Conservation (phyloP, 331 rosid genomes). For the Phaseolus coccineus region DNA sequence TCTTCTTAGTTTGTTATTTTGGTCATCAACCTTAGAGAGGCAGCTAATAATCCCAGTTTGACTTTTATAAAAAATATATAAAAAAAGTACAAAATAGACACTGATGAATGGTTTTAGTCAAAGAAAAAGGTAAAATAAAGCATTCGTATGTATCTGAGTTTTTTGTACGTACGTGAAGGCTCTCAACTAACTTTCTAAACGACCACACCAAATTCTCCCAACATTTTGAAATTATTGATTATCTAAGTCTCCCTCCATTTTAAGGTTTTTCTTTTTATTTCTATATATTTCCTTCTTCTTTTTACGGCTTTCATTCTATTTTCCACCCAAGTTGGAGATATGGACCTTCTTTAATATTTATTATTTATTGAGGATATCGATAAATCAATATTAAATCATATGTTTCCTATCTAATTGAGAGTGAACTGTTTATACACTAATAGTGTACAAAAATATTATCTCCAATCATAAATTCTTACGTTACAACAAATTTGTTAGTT, state of each 20-base stretch:
- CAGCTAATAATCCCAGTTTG: conserved; percentile 20
- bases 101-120: no score
- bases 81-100: no score
- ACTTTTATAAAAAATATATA: not conserved
- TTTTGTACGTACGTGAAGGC: conserved; percentile 23
- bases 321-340: not conserved
- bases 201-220: conserved; percentile 57
- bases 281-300: not conserved
- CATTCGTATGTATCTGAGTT: conserved; percentile 3
- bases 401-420: not conserved
- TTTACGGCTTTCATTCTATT: not conserved
- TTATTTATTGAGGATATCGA: not conserved
- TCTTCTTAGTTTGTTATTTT: conserved; percentile 1
- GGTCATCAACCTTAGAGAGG: conserved; percentile 28
- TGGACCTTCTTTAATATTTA: not conserved
- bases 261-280: no score
- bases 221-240: conserved; percentile 31
- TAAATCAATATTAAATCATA: not conserved
- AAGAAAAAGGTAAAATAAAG: not conserved
- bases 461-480: no score
- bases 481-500: no score
- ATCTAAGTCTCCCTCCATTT: not conserved
- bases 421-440: not conserved
- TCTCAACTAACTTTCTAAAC: conserved; percentile 52
- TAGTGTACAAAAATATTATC: no score